Evolutionary conservation across 352 stramenopile genomes (phyloP).

Genomic region (Globisporangium paddicum): DNA sequence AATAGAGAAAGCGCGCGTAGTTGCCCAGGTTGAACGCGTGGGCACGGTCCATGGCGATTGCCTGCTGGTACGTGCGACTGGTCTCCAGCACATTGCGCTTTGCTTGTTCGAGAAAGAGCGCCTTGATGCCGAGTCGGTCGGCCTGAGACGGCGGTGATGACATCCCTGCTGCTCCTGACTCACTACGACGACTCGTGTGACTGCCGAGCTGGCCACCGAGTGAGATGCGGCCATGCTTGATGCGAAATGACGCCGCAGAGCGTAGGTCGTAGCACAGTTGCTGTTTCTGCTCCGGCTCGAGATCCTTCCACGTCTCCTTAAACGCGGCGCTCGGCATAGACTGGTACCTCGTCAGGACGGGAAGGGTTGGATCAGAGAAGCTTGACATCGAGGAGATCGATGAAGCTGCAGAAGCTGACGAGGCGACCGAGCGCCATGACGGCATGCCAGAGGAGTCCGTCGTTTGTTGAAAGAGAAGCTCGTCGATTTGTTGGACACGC

Average conservation of each 20-base stretch:
- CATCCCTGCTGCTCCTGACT: background rate
- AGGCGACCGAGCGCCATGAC: constrained; percentile 4
- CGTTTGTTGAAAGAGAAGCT: background rate
- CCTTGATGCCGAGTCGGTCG: constrained; percentile 41
- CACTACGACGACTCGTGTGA: background rate
- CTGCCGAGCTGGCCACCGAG: background rate
- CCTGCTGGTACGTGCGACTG: constrained; percentile 26
- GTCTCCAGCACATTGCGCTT: constrained; percentile 20
- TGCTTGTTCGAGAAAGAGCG: constrained; percentile 32
- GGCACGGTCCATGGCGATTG: constrained; percentile 19
- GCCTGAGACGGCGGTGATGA: constrained; percentile 15
- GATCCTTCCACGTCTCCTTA: constrained; percentile 24
- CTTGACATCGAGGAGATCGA: background rate
- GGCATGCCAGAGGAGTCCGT: background rate
- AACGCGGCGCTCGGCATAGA: constrained; percentile 26
- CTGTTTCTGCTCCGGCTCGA: constrained; percentile 17
- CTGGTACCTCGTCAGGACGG: constrained; percentile 26
- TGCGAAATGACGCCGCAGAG: constrained; percentile 23
- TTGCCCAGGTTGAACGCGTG: constrained; percentile 31
- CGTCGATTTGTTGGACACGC: constrained; percentile 21
- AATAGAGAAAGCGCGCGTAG: constrained; percentile 38
- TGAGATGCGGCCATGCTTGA: constrained; percentile 29
- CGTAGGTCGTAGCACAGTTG: constrained; percentile 29
- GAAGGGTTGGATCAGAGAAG: background rate
- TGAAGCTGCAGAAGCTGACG: background rate